Conservation (phyloP, 345 rosid species). For the Rhodamnia argentea region DNA sequence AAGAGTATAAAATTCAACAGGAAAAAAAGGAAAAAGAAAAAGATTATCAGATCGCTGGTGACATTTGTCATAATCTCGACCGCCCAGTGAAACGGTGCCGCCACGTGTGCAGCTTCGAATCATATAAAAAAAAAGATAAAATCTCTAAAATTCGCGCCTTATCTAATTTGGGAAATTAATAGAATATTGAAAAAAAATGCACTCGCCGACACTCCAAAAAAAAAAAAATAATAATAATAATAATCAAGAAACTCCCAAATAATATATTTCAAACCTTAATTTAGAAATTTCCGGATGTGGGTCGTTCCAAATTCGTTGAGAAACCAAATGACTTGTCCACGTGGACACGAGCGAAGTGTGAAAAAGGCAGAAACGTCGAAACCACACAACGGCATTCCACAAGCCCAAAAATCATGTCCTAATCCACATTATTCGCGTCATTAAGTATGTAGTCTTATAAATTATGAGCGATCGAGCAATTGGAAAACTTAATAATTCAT, state of each 20-base stretch:
- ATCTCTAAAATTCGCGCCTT: too few relatives aligned
- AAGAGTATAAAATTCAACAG: too few relatives aligned
- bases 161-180: background rate
- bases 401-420: background rate
- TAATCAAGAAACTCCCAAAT: background rate
- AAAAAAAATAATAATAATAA: background rate
- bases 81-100: background rate
- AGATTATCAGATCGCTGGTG: too few relatives aligned
- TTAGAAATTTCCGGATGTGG: background rate
- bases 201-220: background rate
- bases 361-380: too few relatives aligned
- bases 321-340: too few relatives aligned
- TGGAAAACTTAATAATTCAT: background rate
- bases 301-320: too few relatives aligned
- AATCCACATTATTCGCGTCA: background rate
- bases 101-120: background rate
- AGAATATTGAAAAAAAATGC: background rate
- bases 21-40: too few relatives aligned
- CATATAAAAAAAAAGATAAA: too few relatives aligned
- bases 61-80: too few relatives aligned
- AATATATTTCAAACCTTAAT: background rate
- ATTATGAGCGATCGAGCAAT: fast-evolving
- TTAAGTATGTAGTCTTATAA: background rate
- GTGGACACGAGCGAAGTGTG: too few relatives aligned
- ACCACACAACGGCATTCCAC: background rate